Percentiles rank a stretch among this genome's conserved stretches.
Evolutionary conservation across 768 basidiomycete species (phyloP).

Genomic region (Trametes maxima): DNA sequence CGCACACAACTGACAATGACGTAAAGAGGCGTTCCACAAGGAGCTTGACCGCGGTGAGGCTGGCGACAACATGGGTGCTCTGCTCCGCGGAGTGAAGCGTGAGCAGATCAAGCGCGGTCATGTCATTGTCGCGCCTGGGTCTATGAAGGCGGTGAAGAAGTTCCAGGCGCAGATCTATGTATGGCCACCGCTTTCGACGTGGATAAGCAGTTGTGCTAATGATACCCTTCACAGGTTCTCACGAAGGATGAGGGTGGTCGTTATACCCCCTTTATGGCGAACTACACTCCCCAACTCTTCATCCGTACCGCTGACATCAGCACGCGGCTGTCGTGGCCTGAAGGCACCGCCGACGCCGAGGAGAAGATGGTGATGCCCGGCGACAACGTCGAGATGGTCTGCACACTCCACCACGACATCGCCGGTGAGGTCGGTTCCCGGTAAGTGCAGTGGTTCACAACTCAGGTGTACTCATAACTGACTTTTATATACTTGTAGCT

Average conservation of each 20-base stretch:
- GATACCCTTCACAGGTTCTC: slow-evolving; percentile 52
- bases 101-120: slow-evolving; percentile 95
- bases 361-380: slow-evolving; percentile 99
- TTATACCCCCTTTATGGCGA: slow-evolving; percentile 88
- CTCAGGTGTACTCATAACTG: too few species aligned
- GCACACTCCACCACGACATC: slow-evolving; percentile 80
- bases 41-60: slow-evolving; percentile 97
- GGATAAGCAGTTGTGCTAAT: not conserved
- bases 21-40: slow-evolving; percentile 98
- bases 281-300: slow-evolving; percentile 96
- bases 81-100: slow-evolving; percentile 95
- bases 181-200: slow-evolving; percentile 28
- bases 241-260: slow-evolving; percentile 90
- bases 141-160: slow-evolving; percentile 93
- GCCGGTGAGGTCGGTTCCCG: slow-evolving; percentile 88
- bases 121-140: slow-evolving; percentile 84
- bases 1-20: not conserved
- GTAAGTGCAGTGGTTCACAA: slow-evolving; percentile 32
- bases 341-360: slow-evolving; percentile 74
- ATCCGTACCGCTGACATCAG: slow-evolving; percentile 95
- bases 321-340: slow-evolving; percentile 81
- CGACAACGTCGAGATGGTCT: slow-evolving; percentile 94
- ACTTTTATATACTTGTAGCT: slow-evolving; percentile 38
- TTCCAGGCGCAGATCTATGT: slow-evolving; percentile 94
- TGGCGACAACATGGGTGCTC: slow-evolving; percentile 98